Base-by-base conservation (phyloP, 2,329 filamentous ascomycete genomes). In the Clonostachys rosea region DNA sequence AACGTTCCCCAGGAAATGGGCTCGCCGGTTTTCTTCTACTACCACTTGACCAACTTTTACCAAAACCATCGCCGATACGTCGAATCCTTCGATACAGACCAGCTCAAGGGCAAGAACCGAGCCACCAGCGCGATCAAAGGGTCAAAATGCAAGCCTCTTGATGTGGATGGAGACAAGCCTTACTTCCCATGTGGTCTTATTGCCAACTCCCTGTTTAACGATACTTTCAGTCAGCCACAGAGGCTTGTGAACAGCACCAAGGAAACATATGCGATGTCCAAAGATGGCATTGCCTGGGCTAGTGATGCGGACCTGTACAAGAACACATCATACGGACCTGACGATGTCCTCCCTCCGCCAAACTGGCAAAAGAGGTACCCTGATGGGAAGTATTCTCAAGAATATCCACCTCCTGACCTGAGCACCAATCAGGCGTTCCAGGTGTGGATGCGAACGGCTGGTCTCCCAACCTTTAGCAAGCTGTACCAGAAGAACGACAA, bases 361-460 rank as follows among this genome's bases (percentile, higher is more conserved):
- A 95, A 96, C 65, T 99, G 94, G 94, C 63, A 70, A 16, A 60
- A 76, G 12, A 78, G 81, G 49, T 96, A 86, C 55, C 85, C 84
- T 7, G 63, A 85, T 36, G 81, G 79, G 51, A 30, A 30, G 24
- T 96, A 96, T 61, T 84, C 79, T 4, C 64, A 73, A 0, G 69
- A 79, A 1, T 76, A 78, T 45, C 80, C 79, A 3, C 83, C 89
- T 18, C 90, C 91, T 0, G 69, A 94, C 56, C 66, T 97, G 16
- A 77, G 85, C 52, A 70, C 82, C 1, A 85, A 90, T 69, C 87
- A 96, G 65, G 83, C 84, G 40, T 95, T 99, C 66, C 91, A 96
- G 69, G 91, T 97, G 18, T 99, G 94, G 94, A 99, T 99, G 94
- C 84, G 94, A 57, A 95, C 95, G 2, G 94, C 94, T 20, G 94